phyloP scores from a whole-genome alignment of 805 yeast species.

The Hanseniaspora taiwanica region DNA sequence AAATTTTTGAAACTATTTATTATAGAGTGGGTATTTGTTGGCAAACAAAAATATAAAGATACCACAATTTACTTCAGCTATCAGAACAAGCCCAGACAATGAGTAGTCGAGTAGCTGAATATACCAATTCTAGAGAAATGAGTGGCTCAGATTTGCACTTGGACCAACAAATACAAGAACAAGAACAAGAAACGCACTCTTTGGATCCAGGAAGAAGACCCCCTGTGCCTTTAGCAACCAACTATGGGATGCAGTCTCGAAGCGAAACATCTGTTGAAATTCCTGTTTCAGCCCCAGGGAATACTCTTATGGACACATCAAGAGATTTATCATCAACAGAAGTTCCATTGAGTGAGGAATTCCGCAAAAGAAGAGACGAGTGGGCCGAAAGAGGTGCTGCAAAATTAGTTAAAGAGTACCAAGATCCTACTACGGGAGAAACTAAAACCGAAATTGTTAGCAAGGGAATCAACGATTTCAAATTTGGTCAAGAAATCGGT shows the following conservation, averaged over 20 bases:
- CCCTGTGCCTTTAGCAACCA: background rate
- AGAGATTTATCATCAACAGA: slow-evolving; percentile 5
- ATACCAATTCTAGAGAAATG: no score
- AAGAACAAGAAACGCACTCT: background rate
- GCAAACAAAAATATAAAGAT: no score
- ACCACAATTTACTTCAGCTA: no score
- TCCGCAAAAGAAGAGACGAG: slow-evolving; percentile 24
- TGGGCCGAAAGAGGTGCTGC: slow-evolving; percentile 55
- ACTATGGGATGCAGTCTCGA: no score
- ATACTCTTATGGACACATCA: background rate
- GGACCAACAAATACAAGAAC: no score
- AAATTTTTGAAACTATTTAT: no score
- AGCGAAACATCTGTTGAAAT: no score
- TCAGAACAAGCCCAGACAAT: no score
- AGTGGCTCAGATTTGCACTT: no score
- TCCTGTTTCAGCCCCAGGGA: background rate
- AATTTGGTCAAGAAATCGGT: slow-evolving; percentile 79
- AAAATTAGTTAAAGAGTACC: slow-evolving; percentile 31
- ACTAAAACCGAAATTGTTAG: slow-evolving; percentile 36
- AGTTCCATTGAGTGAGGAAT: slow-evolving; percentile 2
- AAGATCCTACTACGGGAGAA: slow-evolving; percentile 35
- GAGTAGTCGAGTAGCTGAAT: no score
- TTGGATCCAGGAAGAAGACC: slow-evolving; percentile 1
- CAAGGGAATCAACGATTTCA: slow-evolving; percentile 67
- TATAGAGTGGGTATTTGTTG: no score